Evolutionary conservation across 1,139 yeast species (phyloP).

Genomic region (Yamadazyma kanchanaburiensis): DNA sequence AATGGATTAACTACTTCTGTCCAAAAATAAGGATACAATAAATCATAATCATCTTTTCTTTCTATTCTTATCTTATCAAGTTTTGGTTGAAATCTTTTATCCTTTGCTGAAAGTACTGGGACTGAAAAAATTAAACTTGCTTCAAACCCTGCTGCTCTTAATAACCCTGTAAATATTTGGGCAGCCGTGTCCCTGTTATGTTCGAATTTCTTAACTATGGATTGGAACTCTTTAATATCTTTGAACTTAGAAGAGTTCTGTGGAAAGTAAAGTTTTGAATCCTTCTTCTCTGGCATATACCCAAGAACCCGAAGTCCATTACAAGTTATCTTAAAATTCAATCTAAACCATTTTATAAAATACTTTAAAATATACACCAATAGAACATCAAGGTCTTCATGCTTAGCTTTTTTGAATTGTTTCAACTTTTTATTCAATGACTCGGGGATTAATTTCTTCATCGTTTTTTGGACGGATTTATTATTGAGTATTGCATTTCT

Average conservation of each 20-base stretch:
- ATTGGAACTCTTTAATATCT: constrained; percentile 12
- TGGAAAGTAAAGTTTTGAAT: constrained; percentile 19
- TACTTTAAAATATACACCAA: constrained; percentile 33
- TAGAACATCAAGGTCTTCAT: constrained; percentile 16
- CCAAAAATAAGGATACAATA: constrained; percentile 40
- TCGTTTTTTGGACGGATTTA: constrained; percentile 17
- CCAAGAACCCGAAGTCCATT: constrained; percentile 37
- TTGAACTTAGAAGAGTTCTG: constrained; percentile 14
- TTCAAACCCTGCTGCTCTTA: constrained; percentile 31
- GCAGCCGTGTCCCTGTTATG: constrained; percentile 40
- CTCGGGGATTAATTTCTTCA: constrained; percentile 27
- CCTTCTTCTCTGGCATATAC: constrained; percentile 11
- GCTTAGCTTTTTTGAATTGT: constrained; percentile 13
- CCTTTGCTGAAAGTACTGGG: constrained; percentile 23
- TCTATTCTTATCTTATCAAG: constrained; percentile 18
- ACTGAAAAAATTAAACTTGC: constrained; percentile 32
- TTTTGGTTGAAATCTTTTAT: constrained; percentile 22
- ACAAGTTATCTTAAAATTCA: constrained; percentile 29
- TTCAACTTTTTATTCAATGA: constrained; percentile 17
- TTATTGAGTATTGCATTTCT: constrained; percentile 24
- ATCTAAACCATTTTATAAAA: constrained; percentile 36
- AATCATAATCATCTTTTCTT: constrained; percentile 31
- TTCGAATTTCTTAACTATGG: constrained; percentile 21
- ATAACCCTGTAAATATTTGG: constrained; percentile 30
- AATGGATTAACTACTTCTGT: constrained; percentile 37